Evolutionary conservation across 140 eudicot genomes (phyloP), one percentile per base, ranked within the genome.

Genomic region (Senecio squalidus): DNA sequence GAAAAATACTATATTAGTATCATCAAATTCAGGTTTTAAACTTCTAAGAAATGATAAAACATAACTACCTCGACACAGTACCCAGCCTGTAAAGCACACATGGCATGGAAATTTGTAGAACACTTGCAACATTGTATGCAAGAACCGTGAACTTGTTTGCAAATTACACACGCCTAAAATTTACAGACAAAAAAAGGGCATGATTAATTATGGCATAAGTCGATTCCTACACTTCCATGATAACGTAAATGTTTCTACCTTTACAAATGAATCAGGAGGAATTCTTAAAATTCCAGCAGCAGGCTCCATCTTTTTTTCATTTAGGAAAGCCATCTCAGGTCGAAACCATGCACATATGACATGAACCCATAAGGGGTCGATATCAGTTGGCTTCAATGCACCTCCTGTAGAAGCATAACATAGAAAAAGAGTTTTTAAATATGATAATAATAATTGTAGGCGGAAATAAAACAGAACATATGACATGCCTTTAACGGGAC

Each of bases 341-440:
- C 85, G 74, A 45, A 82, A 84, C 98, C 98, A 92, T 3, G 93
- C 98, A 70, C 98, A 92, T 1, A 86, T 84, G 29, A 92, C 93
- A 58, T 92, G 98, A 46, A 92, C 93, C 98, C 98, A 92, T 62
- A 87, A 64, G 22, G 27, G 51, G n/a, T 82, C 86, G 43, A 84
- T 56, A 70, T 92, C 86, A 18, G 93, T 87, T 28, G 98, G 96
- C 76, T 92, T 92, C 59, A 92, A 39, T n/a, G 98, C 96, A 71
- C 98, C 98, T 18, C 98, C 98, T 91, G 68, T 44, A 69, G 14
- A 62, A 45, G 23, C 67, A 65, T 28, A 27, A 56, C 26, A 48
- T 2, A 38, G 9, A 16, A 47, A 13, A 58, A 17, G 18, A n/a
- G n/a, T n/a, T n/a, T n/a, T n/a, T n/a, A n/a, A n/a, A n/a, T n/a